A percentile compares a stretch with the other conserved stretches of the same genome.
phyloP scores from a whole-genome alignment of 2,329 filamentous ascomycete genomes.

The Botrytis paeoniae region DNA sequence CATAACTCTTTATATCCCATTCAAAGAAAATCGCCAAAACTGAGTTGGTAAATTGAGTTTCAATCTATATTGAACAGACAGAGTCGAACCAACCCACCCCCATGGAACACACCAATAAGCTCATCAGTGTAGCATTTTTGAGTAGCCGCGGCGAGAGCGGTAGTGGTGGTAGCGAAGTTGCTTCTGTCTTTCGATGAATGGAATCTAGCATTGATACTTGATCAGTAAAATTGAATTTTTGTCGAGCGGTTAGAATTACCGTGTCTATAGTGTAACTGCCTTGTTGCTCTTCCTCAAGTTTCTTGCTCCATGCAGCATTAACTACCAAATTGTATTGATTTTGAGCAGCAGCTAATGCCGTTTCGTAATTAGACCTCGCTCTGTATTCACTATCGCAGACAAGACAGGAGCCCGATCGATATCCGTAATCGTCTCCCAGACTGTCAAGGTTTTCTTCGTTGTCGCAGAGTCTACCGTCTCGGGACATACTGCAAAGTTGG shows the following conservation, averaged over 20 bases:
- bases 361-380: neutral
- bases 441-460: neutral
- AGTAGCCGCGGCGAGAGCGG: neutral
- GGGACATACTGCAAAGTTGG: neutral
- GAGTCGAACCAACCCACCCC: neutral
- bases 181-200: neutral
- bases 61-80: neutral
- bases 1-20: rapidly evolving
- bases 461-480: neutral
- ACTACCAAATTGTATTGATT: neutral
- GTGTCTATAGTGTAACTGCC: neutral
- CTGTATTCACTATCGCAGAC: neutral
- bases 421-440: neutral
- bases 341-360: neutral
- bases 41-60: neutral
- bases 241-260: neutral
- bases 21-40: rapidly evolving
- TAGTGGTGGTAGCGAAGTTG: neutral
- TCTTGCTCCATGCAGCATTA: neutral
- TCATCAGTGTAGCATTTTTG: neutral
- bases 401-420: neutral
- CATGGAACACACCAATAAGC: neutral
- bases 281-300: neutral
- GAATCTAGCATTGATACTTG: neutral
- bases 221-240: neutral